A percentile compares a stretch with the other conserved stretches of the same genome.
phyloP scores from a whole-genome alignment of 345 rosid species.

The Syzygium grande region DNA sequence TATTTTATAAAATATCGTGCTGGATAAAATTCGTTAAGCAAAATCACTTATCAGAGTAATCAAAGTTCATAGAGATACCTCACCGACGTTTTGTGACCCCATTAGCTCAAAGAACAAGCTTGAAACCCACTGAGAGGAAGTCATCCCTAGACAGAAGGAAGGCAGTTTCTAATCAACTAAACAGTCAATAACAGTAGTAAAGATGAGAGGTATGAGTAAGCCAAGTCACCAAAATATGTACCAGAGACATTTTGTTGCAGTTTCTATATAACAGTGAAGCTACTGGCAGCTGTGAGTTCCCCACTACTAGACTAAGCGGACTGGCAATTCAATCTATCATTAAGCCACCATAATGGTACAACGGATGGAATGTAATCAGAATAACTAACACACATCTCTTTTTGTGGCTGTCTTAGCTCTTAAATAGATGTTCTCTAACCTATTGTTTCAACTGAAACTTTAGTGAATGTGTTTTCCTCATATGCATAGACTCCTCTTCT shows the following conservation, averaged over 20 bases:
- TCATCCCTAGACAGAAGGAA: background rate
- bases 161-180: background rate
- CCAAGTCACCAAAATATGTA: background rate
- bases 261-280: background rate
- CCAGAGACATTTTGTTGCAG: background rate
- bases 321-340: background rate
- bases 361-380: background rate
- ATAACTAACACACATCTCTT: background rate
- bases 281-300: background rate
- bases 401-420: background rate
- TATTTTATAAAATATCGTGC: background rate
- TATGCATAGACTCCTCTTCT: background rate
- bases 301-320: background rate
- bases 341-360: background rate
- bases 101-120: background rate
- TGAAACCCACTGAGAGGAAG: slow-evolving; percentile 8
- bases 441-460: background rate
- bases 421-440: background rate
- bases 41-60: background rate
- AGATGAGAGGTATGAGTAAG: background rate
- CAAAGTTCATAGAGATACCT: background rate
- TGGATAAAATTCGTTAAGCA: background rate
- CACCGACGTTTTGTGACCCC: background rate
- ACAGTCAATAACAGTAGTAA: background rate
- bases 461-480: background rate